Evolutionary conservation across 306 rosid species (phyloP).

Genomic region (Biancaea sappan): DNA sequence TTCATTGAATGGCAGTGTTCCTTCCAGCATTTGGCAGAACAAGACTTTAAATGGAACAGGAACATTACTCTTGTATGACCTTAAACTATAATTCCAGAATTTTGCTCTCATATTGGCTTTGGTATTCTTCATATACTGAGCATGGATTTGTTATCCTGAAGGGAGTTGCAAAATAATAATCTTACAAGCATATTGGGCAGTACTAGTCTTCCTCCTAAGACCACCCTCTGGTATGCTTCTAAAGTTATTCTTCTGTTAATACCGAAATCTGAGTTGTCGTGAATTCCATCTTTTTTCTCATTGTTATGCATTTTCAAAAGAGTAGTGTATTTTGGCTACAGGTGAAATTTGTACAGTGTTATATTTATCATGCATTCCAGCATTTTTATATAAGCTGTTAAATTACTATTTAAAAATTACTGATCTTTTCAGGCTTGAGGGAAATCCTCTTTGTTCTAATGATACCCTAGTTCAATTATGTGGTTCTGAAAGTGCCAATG

Average conservation of each 20-base stretch:
- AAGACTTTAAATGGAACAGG: slow-evolving; percentile 44
- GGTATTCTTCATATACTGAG: slow-evolving; percentile 16
- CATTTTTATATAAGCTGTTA: slow-evolving; percentile 4
- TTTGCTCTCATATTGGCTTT: slow-evolving; percentile 7
- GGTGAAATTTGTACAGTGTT: slow-evolving; percentile 9
- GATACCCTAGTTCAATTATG: slow-evolving; percentile 51
- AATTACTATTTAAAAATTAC: slow-evolving; percentile 8
- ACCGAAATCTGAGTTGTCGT: slow-evolving; percentile 21
- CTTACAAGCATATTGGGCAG: slow-evolving; percentile 59
- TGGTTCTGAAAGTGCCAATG: slow-evolving; percentile 41
- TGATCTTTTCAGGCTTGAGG: slow-evolving; percentile 76
- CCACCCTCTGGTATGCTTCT: slow-evolving; percentile 71
- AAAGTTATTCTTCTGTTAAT: slow-evolving; percentile 35
- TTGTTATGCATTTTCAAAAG: slow-evolving; percentile 16
- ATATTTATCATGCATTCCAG: slow-evolving; percentile 13
- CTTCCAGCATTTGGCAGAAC: slow-evolving; percentile 72
- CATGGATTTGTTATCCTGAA: slow-evolving; percentile 40
- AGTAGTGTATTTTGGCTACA: slow-evolving; percentile 2
- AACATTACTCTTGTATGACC: slow-evolving; percentile 64
- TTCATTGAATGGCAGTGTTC: slow-evolving; percentile 59
- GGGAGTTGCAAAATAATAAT: slow-evolving; percentile 78
- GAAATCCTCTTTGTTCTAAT: slow-evolving; percentile 79
- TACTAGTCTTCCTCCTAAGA: slow-evolving; percentile 57
- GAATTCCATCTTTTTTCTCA: slow-evolving; percentile 7
- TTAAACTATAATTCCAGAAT: slow-evolving; percentile 27